A percentile compares a stretch with the other conserved stretches of the same genome.
Evolutionary conservation across 1,284 basidiomycete genomes (phyloP).

Genomic region (Hortiboletus rubellus): DNA sequence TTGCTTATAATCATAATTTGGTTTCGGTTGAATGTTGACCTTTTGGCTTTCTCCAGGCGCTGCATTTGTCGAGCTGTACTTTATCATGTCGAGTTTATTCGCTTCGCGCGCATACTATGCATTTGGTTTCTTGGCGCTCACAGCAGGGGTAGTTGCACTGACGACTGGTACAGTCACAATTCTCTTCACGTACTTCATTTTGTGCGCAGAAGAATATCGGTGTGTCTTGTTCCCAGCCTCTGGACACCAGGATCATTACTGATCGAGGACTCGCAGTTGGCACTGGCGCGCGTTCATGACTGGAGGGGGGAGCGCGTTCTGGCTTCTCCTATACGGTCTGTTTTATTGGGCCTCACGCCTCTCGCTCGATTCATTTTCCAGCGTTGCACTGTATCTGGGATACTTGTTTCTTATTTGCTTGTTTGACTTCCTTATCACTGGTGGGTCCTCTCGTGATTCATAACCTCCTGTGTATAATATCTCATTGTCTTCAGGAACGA

Average conservation of each 20-base stretch:
- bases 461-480: background rate
- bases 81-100: constrained; percentile 90
- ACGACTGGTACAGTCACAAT: constrained; percentile 92
- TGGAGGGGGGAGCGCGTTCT: constrained; percentile 93
- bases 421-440: constrained; percentile 88
- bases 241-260: background rate
- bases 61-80: constrained; percentile 95
- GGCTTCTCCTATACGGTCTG: constrained; percentile 64
- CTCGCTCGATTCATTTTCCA: constrained; percentile 81
- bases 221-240: constrained; percentile 31
- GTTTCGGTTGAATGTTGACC: constrained; percentile 5
- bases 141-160: constrained; percentile 79
- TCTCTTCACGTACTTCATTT: constrained; percentile 88
- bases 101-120: constrained; percentile 94
- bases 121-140: constrained; percentile 93
- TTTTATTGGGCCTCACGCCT: constrained; percentile 91
- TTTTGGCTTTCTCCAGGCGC: constrained; percentile 54
- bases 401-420: constrained; percentile 85
- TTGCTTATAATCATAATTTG: background rate
- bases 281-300: constrained; percentile 95
- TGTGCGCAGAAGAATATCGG: constrained; percentile 96
- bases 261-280: constrained; percentile 58
- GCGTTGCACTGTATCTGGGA: constrained; percentile 86
- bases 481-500: constrained; percentile 54
- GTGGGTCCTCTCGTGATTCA: constrained; percentile 40